Base-by-base conservation (phyloP, 164 flowering plant genomes). In the Nymphaea thermarum region DNA sequence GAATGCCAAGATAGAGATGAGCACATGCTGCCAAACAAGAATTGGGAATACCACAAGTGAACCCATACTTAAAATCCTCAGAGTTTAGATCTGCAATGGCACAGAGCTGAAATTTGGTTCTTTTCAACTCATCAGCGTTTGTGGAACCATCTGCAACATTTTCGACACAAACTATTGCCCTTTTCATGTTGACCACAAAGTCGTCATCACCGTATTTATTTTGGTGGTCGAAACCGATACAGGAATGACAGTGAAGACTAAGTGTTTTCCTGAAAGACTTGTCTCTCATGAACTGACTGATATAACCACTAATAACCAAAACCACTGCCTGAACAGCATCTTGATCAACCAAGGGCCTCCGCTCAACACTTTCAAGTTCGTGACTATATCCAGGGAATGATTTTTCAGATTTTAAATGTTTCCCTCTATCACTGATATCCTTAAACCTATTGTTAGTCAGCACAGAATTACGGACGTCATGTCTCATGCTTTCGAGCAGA, bases 21-120 rank as follows among this genome's bases (percentile, higher is more conserved):
- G 93, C 91, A 75, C 91, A 87, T 14, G 93, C 93, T 47, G 91
- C 83, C 74, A 87, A 68, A 70, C 72, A 81, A 41, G 74, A 83
- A 76, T 87, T 83, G 3, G 86, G 83, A 74, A 85, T 66, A 41
- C 89, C 88, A 53, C 76, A 82, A 6, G 88, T 85, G 68, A 71
- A 83, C 10, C 82, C 86, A 71, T 84, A 84, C 66, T 84, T 82
- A 72, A 78, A 72, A 66, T 85, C 85, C 66, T 73, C 74, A 59
- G 85, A 78, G 75, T 76, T 86, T 70, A 90, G 67, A 11, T 93
- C 87, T 0, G 90, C 78, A 66, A 90, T 80, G 36, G 84, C 78
- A 77, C 84, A 84, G 7, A 90, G 81, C 73, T 80, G 88, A 70
- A 86, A 44, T 2, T 79, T 76, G 62, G 90, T 89, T 71, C 72